Conservation (phyloP, 352 stramenopile species). For the Aphanomyces stellatus region DNA sequence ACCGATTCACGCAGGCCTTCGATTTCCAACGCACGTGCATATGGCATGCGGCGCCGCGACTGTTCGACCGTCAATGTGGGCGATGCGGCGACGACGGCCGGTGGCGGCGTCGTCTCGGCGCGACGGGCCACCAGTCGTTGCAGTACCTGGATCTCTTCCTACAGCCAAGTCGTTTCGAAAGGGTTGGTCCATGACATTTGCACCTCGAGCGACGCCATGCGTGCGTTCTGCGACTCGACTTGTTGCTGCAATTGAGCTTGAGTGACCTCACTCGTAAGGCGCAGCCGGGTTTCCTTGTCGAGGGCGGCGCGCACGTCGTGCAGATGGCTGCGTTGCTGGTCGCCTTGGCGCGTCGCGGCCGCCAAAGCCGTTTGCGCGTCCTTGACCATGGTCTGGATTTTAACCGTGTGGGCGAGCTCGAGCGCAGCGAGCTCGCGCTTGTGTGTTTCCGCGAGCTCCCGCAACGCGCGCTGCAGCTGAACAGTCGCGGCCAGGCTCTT, state of each 20-base stretch:
- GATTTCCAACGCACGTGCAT: constrained; percentile 70
- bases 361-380: constrained; percentile 21
- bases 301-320: background rate
- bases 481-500: constrained; percentile 26
- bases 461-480: constrained; percentile 35
- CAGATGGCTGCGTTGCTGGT: background rate
- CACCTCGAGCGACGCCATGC: constrained; percentile 24
- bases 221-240: constrained; percentile 20
- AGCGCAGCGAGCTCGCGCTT: constrained; percentile 28
- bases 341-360: constrained; percentile 19
- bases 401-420: constrained; percentile 32
- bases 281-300: background rate
- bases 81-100: no score
- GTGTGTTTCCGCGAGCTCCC: constrained; percentile 44
- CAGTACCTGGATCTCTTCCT: constrained; percentile 15
- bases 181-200: no score
- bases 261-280: background rate
- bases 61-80: background rate
- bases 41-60: constrained; percentile 40
- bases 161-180: no score
- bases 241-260: constrained; percentile 9
- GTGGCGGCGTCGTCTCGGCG: background rate
- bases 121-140: constrained; percentile 17
- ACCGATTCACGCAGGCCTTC: constrained; percentile 71
- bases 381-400: constrained; percentile 46